These are phyloP conservation scores for Puccinellia tenuiflora DNA, from an alignment of 176 grass and related monocot species.

Conservation along the genomic window DNA sequence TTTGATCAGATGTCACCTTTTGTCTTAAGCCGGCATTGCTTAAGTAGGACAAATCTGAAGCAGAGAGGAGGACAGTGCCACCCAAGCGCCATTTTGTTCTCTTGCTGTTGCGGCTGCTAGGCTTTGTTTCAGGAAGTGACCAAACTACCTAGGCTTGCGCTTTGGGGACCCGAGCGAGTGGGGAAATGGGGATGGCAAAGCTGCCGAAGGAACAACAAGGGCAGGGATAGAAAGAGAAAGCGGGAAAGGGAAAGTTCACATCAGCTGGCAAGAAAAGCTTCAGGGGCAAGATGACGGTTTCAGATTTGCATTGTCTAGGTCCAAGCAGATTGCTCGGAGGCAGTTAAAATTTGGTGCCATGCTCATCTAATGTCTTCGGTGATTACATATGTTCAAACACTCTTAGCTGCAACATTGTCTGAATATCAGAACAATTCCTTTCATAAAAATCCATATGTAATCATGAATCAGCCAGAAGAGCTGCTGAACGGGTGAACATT, in stretches of 20 bases:
- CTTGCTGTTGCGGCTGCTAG: slow-evolving; percentile 13
- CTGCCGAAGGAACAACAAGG: neutral
- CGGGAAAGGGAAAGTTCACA: neutral
- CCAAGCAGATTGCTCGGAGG: neutral
- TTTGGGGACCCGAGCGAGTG: neutral
- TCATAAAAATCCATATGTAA: neutral
- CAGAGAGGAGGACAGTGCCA: slow-evolving; percentile 18
- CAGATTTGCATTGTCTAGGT: neutral
- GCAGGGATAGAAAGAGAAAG: slow-evolving; percentile 22
- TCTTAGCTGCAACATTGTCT: neutral
- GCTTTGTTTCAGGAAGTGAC: neutral
- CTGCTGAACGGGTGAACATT: neutral
- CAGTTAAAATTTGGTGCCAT: neutral
- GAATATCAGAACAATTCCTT: neutral
- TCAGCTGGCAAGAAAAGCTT: neutral
- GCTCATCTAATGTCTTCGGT: neutral
- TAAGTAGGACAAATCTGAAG: slow-evolving; percentile 48
- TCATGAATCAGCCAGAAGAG: too few relatives aligned
- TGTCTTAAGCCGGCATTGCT: neutral
- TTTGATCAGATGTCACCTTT: slow-evolving; percentile 30
- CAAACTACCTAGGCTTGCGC: neutral
- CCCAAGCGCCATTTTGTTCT: slow-evolving; percentile 17
- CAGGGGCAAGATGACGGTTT: neutral
- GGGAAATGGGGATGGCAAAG: neutral
- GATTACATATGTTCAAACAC: neutral